Evolutionary conservation across 2,329 filamentous ascomycete species (phyloP), one percentile per base, ranked within the genome.

Genomic region (Ophiostoma angusticollis): DNA sequence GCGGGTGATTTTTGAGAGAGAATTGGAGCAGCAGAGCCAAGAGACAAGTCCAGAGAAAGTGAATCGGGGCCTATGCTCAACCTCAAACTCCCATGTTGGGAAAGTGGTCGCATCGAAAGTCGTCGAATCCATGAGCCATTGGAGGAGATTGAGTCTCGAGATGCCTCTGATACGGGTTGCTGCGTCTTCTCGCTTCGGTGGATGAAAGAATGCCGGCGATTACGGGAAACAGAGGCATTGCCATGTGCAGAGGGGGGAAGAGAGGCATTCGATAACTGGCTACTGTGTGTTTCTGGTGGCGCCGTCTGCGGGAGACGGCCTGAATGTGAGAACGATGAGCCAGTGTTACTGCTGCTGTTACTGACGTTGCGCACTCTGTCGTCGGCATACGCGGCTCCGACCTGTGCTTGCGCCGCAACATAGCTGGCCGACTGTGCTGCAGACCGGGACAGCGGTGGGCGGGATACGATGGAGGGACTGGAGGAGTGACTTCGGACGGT

Each of bases 91-190:
- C 71, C 76, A 56, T 73, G 70, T 47, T 78, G 75, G 19, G 76
- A 80, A 18, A 67, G 54, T 16, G 78, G 78, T 18, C 79, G 71
- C 31, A 74, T 64, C 18, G 81, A 84, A 28, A 86, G 60, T 35
- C 80, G 74, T 49, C 74, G 73, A 47, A 85, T 74, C 82, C 82
- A 87, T 21, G 80, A 84, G 39, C 72, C 65, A 52, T 64, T 70
- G 24, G 74, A 78, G 13, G 74, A 78, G 24, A 68, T 50, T 4
- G 75, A 79, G 50, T 76, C 70, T 46, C 72, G 62, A 28, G 59
- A 54, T 47, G 58, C 58, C 43, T 75, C 70, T 11, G 56, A 53
- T 34, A 59, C 57, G 17, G 58, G 55, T 16, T 57, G 52, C 19
- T 58, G 52, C 22, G 54, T 47, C 32, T 52, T 49, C 31, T 69